Evolutionary conservation across 345 rosid species (phyloP).

Genomic region (Salix purpurea): DNA sequence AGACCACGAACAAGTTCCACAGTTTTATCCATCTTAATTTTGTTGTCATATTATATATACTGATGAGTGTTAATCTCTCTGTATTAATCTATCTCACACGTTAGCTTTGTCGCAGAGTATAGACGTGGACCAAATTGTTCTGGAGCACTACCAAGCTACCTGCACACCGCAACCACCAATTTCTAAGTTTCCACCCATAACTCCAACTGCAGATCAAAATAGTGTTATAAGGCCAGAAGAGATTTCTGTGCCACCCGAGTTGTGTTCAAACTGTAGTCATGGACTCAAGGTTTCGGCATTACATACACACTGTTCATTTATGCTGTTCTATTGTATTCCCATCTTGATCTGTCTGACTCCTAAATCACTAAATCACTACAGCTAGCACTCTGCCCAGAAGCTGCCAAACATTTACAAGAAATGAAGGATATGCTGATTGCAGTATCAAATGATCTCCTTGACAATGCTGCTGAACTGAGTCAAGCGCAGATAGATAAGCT

Average conservation of each 20-base stretch:
- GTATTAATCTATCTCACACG: background rate
- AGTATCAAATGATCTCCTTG: conserved; percentile 90
- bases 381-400: conserved; percentile 86
- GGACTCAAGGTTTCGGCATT: conserved; percentile 53
- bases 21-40: conserved; percentile 4
- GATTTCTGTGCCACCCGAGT: conserved; percentile 54
- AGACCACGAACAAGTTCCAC: background rate
- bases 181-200: conserved; percentile 50
- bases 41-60: conserved; percentile 6
- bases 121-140: conserved; percentile 85
- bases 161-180: conserved; percentile 68
- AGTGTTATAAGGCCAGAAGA: conserved; percentile 42
- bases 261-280: conserved; percentile 68
- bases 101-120: conserved; percentile 54
- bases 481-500: conserved; percentile 64
- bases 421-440: conserved; percentile 80
- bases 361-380: conserved; percentile 37
- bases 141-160: conserved; percentile 75
- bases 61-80: conserved; percentile 4
- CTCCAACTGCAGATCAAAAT: conserved; percentile 42
- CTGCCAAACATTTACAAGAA: conserved; percentile 64
- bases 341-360: conserved; percentile 25
- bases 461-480: conserved; percentile 57
- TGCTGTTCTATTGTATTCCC: conserved; percentile 12
- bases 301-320: conserved; percentile 2